Percentiles rank a stretch among this genome's conserved stretches.
Conservation (phyloP, 2,329 filamentous ascomycete species). For the Monosporascus sp. region DNA sequence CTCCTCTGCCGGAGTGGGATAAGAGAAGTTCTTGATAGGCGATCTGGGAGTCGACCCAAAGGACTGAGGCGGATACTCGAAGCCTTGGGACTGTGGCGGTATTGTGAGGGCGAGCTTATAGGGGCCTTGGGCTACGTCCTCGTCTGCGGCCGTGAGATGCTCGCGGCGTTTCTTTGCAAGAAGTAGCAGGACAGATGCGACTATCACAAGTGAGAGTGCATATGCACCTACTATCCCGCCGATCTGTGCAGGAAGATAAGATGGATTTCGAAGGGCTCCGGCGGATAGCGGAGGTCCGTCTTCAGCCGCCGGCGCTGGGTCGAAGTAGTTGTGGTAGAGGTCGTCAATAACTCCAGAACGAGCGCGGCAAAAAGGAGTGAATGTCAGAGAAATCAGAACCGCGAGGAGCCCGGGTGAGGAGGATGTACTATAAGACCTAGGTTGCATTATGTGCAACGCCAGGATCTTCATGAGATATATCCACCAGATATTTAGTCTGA, state of each 20-base stretch:
- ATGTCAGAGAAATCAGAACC: conserved; percentile 18
- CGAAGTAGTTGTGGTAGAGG: conserved; percentile 24
- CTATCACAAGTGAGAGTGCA: conserved; percentile 67
- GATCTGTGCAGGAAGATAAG: conserved; percentile 73
- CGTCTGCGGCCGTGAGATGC: conserved; percentile 47
- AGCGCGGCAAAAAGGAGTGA: conserved; percentile 19
- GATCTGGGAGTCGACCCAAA: conserved; percentile 30
- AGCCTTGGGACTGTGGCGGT: conserved; percentile 12
- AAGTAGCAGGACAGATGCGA: conserved; percentile 60
- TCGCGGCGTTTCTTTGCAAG: conserved; percentile 52
- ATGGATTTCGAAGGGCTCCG: conserved; percentile 52
- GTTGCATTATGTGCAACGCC: conserved; percentile 28
- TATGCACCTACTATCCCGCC: conserved; percentile 81
- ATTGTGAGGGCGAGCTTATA: conserved; percentile 19
- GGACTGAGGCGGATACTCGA: conserved; percentile 12
- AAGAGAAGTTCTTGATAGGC: conserved; percentile 44
- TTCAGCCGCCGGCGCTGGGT: conserved; percentile 53
- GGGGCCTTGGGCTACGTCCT: conserved; percentile 34
- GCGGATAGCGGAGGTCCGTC: conserved; percentile 55
- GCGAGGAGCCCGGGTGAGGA: conserved; percentile 20
- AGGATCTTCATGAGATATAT: conserved; percentile 20
- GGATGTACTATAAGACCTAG: conserved; percentile 25
- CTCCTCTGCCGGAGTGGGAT: conserved; percentile 19
- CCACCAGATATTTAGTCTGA: conserved; percentile 23
- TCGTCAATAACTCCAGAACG: not conserved